phyloP scores from a whole-genome alignment of 106 monocot genomes.

The Platanthera guangdongensis region DNA sequence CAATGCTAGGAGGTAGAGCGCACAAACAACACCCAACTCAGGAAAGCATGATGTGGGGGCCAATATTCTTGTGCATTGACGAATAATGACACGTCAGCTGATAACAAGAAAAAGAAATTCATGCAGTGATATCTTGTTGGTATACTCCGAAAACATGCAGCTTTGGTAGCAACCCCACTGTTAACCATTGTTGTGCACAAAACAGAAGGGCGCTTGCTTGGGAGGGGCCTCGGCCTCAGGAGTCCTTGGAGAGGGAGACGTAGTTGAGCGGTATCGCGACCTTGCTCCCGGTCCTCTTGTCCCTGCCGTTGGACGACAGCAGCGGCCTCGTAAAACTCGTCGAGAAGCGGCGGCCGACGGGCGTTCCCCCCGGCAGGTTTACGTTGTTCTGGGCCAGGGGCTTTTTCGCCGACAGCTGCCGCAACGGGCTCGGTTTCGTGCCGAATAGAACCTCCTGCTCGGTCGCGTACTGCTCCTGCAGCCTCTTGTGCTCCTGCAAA shows the following conservation, averaged over 20 bases:
- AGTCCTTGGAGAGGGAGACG: conserved; percentile 72
- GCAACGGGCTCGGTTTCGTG: conserved; percentile 66
- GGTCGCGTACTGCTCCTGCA: conserved; percentile 66
- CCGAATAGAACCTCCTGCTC: conserved; percentile 74
- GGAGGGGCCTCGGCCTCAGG: neutral
- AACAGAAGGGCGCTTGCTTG: too few relatives aligned
- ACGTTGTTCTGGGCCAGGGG: conserved; percentile 69
- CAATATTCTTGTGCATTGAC: too few relatives aligned
- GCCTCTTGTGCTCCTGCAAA: conserved; percentile 72
- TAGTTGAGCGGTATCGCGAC: conserved; percentile 50
- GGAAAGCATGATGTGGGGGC: too few relatives aligned
- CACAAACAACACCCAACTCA: too few relatives aligned
- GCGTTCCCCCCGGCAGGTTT: conserved; percentile 53
- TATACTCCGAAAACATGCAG: neutral
- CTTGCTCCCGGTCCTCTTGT: conserved; percentile 28
- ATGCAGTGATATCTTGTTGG: too few relatives aligned
- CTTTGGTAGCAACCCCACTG: neutral
- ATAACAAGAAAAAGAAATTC: too few relatives aligned
- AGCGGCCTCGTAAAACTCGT: conserved; percentile 37
- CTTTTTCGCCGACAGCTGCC: conserved; percentile 48
- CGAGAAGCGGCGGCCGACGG: conserved; percentile 33
- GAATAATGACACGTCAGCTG: too few relatives aligned
- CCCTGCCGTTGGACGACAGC: conserved; percentile 38
- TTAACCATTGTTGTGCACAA: too few relatives aligned
- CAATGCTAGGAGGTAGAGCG: too few relatives aligned